phyloP scores from a whole-genome alignment of 805 yeast species.

The Candida maris region DNA sequence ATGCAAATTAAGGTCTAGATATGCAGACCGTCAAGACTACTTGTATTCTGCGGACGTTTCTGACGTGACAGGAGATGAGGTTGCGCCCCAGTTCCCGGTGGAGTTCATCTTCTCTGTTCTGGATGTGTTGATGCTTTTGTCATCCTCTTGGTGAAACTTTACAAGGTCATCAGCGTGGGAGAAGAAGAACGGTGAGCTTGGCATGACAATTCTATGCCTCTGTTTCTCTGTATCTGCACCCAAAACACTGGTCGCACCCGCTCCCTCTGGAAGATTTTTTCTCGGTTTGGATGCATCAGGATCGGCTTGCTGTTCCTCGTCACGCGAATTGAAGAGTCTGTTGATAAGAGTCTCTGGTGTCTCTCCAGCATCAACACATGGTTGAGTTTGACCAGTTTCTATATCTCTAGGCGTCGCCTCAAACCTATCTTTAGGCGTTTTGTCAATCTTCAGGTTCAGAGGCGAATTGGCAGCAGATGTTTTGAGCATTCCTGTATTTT shows the following conservation, averaged over 20 bases:
- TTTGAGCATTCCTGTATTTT: background rate
- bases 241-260: background rate
- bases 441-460: conserved; percentile 23
- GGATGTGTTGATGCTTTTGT: conserved; percentile 19
- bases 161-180: conserved; percentile 12
- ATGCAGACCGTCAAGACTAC: conserved; percentile 4
- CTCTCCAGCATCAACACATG: conserved; percentile 14
- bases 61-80: conserved; percentile 29
- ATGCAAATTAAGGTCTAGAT: no score
- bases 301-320: conserved; percentile 1
- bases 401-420: conserved; percentile 21
- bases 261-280: background rate
- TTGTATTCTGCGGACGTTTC: conserved; percentile 13
- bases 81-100: conserved; percentile 19
- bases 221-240: conserved; percentile 1
- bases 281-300: background rate
- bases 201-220: conserved; percentile 24
- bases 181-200: conserved; percentile 32
- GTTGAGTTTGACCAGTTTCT: conserved; percentile 27
- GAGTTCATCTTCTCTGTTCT: conserved; percentile 20
- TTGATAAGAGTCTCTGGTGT: conserved; percentile 9
- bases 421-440: conserved; percentile 20
- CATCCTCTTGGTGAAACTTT: conserved; percentile 13
- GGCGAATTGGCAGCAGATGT: conserved; percentile 15
- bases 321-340: conserved; percentile 7